Evolutionary conservation across 371 early-diverging fungal species (phyloP).

Genomic region (Mortierella sp.): DNA sequence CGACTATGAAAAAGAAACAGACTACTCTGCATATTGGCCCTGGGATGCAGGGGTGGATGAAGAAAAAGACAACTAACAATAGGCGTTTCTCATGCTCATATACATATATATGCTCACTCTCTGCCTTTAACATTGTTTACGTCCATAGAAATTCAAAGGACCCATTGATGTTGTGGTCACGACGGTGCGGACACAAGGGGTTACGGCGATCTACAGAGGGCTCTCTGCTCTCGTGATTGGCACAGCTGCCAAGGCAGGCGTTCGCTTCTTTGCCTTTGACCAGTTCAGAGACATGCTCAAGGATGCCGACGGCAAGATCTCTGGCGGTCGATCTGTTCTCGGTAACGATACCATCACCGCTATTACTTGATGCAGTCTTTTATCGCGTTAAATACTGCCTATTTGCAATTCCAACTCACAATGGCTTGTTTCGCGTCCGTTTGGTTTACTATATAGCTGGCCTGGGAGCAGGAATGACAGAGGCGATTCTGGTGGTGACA

Average conservation of each 20-base stretch:
- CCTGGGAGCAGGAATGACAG: constrained; percentile 90
- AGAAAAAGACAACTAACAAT: neutral
- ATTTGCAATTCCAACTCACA: too few species aligned
- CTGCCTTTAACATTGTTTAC: neutral
- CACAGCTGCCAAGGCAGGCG: constrained; percentile 91
- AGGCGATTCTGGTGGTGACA: constrained; percentile 89
- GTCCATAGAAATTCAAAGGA: constrained; percentile 66
- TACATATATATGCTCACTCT: neutral
- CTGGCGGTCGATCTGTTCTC: constrained; percentile 74
- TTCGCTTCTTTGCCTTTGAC: constrained; percentile 92
- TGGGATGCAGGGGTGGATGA: neutral
- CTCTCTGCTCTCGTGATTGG: constrained; percentile 91
- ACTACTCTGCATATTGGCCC: neutral
- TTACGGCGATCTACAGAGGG: constrained; percentile 84
- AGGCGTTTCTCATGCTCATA: neutral
- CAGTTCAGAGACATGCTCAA: constrained; percentile 80
- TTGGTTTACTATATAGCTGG: constrained; percentile 70
- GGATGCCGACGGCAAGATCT: constrained; percentile 78
- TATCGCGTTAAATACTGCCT: too few species aligned
- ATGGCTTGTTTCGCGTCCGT: neutral
- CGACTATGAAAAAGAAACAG: neutral
- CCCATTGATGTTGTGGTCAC: constrained; percentile 83
- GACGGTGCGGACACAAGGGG: constrained; percentile 76
- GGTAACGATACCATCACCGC: constrained; percentile 40
- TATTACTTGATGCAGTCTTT: too few species aligned